A percentile compares a stretch with the other conserved stretches of the same genome.
Evolutionary conservation across 2,329 filamentous ascomycete species (phyloP).

Genomic region (Escovopsis weberi): DNA sequence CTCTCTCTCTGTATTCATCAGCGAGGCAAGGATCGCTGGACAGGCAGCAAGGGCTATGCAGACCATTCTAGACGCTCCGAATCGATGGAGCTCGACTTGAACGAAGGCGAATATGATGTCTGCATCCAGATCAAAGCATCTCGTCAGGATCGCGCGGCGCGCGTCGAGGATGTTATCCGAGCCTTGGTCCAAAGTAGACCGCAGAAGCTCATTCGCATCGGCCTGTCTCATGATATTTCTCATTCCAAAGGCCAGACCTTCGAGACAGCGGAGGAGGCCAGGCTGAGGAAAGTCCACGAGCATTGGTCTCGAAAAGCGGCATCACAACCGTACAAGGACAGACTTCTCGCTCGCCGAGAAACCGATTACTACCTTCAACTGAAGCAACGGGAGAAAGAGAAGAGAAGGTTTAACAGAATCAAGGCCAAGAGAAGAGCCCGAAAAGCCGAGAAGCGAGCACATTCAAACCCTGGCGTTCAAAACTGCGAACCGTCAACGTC

Average conservation of each 20-base stretch:
- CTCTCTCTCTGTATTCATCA: conserved; percentile 40
- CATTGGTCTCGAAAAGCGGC: conserved; percentile 26
- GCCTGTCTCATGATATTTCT: conserved; percentile 54
- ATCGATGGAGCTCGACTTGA: conserved; percentile 65
- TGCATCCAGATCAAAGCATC: conserved; percentile 60
- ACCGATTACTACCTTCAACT: conserved; percentile 21
- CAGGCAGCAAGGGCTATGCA: conserved; percentile 33
- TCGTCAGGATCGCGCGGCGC: conserved; percentile 35
- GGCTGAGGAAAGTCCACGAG: conserved; percentile 29
- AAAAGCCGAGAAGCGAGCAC: conserved; percentile 36
- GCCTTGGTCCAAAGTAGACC: conserved; percentile 45
- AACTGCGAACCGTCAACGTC: conserved; percentile 10
- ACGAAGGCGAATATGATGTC: conserved; percentile 61
- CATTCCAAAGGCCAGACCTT: conserved; percentile 47
- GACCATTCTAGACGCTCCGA: conserved; percentile 51
- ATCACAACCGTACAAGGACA: conserved; percentile 21
- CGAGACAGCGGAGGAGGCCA: conserved; percentile 34
- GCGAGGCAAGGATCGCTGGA: conserved; percentile 30
- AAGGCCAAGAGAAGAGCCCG: conserved; percentile 73
- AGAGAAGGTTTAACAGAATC: conserved; percentile 33
- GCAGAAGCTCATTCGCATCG: conserved; percentile 61
- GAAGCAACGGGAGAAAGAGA: conserved; percentile 21
- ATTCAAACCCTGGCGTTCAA: not conserved
- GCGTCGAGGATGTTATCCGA: conserved; percentile 52
- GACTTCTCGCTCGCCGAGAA: conserved; percentile 27